A percentile compares a stretch with the other conserved stretches of the same genome.
Conservation (phyloP, 768 basidiomycete species). For the Pholiota conissans region DNA sequence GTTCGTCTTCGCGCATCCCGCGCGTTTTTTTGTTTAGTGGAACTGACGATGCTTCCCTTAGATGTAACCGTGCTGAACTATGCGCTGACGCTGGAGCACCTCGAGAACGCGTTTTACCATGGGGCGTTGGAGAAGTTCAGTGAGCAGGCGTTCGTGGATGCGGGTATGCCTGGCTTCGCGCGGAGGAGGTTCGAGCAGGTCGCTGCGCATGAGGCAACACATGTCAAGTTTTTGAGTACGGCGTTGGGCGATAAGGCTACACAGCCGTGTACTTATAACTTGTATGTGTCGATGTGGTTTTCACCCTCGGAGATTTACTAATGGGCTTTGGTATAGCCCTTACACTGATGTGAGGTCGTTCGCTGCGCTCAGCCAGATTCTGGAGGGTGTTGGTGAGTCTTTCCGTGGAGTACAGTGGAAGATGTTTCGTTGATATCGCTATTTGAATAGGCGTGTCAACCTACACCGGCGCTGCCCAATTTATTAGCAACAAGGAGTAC, state of each 20-base stretch:
- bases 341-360: constrained; percentile 51
- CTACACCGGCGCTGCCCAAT: constrained; percentile 55
- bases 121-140: constrained; percentile 42
- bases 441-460: constrained; percentile 37
- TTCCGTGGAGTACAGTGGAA: background rate
- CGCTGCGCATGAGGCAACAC: constrained; percentile 47
- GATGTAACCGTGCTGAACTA: constrained; percentile 36
- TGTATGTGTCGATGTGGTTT: constrained; percentile 34
- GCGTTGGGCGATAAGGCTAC: constrained; percentile 49
- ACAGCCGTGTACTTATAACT: constrained; percentile 58
- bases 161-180: constrained; percentile 46
- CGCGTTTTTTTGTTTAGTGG: too few relatives aligned
- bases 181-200: constrained; percentile 51
- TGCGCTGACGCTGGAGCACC: constrained; percentile 49
- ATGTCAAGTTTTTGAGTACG: constrained; percentile 41
- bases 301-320: background rate
- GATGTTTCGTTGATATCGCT: too few relatives aligned
- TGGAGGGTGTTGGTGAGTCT: constrained; percentile 43
- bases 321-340: constrained; percentile 19
- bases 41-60: background rate
- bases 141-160: constrained; percentile 41
- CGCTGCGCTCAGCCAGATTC: constrained; percentile 45
- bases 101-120: constrained; percentile 48
- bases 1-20: too few relatives aligned
- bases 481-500: constrained; percentile 43